Conservation (phyloP, 257 asterid genomes). For the Solanum medicagineum region DNA sequence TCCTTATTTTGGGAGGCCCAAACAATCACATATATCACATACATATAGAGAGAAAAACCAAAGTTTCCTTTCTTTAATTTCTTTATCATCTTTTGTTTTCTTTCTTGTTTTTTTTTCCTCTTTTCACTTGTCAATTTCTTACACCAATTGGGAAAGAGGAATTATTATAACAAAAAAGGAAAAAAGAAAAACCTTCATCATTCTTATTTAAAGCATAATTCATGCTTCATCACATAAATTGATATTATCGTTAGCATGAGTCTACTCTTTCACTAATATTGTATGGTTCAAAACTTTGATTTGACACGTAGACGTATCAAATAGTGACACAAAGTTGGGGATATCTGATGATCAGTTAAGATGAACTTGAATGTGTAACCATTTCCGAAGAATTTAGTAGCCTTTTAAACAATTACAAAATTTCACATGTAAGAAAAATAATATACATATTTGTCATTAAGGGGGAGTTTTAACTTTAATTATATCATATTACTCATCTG, state of each 20-base stretch:
- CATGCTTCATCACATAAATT: neutral
- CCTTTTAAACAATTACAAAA: too few relatives aligned
- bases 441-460: too few relatives aligned
- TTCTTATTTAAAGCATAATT: neutral
- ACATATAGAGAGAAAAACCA: neutral
- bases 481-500: too few relatives aligned
- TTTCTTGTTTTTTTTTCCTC: neutral
- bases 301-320: too few relatives aligned
- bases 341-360: too few relatives aligned
- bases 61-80: neutral
- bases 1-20: neutral
- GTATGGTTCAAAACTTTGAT: neutral
- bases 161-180: neutral
- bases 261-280: neutral
- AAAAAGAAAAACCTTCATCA: neutral
- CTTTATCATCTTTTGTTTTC: neutral
- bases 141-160: neutral
- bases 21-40: neutral
- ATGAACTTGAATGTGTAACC: too few relatives aligned
- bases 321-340: too few relatives aligned
- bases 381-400: too few relatives aligned
- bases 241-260: neutral
- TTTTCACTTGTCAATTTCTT: neutral
- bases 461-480: too few relatives aligned
- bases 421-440: too few relatives aligned